phyloP scores from a whole-genome alignment of 1,139 yeast genomes.

The Taphrina populina region DNA sequence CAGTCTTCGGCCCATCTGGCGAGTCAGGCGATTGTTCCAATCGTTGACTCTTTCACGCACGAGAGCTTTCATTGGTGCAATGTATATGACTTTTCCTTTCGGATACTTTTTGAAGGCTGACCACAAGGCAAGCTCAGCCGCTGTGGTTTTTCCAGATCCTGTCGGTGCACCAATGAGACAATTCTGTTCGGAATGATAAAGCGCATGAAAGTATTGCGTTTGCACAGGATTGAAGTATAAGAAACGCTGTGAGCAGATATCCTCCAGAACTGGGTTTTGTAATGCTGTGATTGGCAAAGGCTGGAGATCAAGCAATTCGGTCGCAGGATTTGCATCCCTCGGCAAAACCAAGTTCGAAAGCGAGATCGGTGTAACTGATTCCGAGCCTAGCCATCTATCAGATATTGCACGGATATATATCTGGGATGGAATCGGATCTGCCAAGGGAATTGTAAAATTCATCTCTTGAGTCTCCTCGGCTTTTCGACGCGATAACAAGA shows the following conservation, averaged over 20 bases:
- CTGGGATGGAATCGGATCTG: slow-evolving; percentile 87
- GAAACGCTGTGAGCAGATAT: slow-evolving; percentile 65
- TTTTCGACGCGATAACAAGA: slow-evolving; percentile 63
- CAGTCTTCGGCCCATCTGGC: slow-evolving; percentile 61
- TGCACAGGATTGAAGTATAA: slow-evolving; percentile 97
- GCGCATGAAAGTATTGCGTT: slow-evolving; percentile 89
- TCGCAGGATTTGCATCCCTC: slow-evolving; percentile 77
- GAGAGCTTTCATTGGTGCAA: slow-evolving; percentile 98
- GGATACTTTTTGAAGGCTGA: slow-evolving; percentile 48
- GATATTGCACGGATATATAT: slow-evolving; percentile 74
- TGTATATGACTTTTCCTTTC: slow-evolving; percentile 52
- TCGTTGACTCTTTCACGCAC: slow-evolving; percentile 96
- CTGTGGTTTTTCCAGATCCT: slow-evolving; percentile 97
- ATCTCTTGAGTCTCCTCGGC: slow-evolving; percentile 63
- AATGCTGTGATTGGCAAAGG: slow-evolving; percentile 85
- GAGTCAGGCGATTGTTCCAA: slow-evolving; percentile 73
- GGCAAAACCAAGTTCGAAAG: slow-evolving; percentile 90
- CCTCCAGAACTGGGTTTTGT: slow-evolving; percentile 65
- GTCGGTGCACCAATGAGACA: slow-evolving; percentile 97
- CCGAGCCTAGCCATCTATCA: slow-evolving; percentile 89
- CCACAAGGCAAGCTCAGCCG: slow-evolving; percentile 96
- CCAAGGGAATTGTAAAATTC: slow-evolving; percentile 88
- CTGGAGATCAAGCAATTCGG: slow-evolving; percentile 72
- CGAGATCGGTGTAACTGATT: slow-evolving; percentile 71
- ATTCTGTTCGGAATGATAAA: slow-evolving; percentile 74